Conservation (phyloP, 1,284 basidiomycete species). For the Apiotrichum veenhuisii region DNA sequence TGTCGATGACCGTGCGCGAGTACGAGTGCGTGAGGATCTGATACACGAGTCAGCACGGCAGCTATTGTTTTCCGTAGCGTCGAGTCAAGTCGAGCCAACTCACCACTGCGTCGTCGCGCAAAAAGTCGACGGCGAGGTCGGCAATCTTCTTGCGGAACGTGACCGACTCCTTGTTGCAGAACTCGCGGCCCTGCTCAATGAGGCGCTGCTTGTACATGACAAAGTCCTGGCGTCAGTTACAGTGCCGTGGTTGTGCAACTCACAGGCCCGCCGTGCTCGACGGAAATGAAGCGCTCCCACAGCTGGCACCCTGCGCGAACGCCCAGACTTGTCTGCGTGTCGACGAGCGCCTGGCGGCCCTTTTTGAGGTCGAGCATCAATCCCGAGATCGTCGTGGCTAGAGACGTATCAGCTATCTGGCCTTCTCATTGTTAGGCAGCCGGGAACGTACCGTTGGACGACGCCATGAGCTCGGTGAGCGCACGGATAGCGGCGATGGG, state of each 20-base stretch:
- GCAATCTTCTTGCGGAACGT: conserved; percentile 84
- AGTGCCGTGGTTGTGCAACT: conserved; percentile 11
- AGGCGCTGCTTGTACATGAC: conserved; percentile 40
- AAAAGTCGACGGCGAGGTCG: conserved; percentile 81
- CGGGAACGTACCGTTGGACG: conserved; percentile 39
- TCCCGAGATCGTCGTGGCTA: conserved; percentile 46
- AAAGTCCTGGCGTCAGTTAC: conserved; percentile 35
- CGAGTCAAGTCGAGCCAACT: too few species aligned
- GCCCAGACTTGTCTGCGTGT: conserved; percentile 44
- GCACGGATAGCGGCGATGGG: conserved; percentile 51
- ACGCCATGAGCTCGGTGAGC: conserved; percentile 47
- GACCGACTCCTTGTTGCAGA: conserved; percentile 34
- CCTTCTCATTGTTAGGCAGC: background rate
- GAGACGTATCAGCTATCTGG: background rate
- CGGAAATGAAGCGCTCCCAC: conserved; percentile 47
- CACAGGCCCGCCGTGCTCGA: conserved; percentile 37
- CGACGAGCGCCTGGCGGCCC: conserved; percentile 38
- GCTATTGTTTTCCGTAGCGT: too few species aligned
- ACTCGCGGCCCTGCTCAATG: conserved; percentile 45
- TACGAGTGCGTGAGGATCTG: conserved; percentile 94
- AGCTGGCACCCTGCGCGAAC: conserved; percentile 49
- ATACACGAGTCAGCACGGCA: too few species aligned
- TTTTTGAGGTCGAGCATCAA: conserved; percentile 41
- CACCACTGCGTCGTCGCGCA: conserved; percentile 89
- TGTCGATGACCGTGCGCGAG: conserved; percentile 92